phyloP scores from a whole-genome alignment of 2,329 filamentous ascomycete species.

The Thelonectria olida region DNA sequence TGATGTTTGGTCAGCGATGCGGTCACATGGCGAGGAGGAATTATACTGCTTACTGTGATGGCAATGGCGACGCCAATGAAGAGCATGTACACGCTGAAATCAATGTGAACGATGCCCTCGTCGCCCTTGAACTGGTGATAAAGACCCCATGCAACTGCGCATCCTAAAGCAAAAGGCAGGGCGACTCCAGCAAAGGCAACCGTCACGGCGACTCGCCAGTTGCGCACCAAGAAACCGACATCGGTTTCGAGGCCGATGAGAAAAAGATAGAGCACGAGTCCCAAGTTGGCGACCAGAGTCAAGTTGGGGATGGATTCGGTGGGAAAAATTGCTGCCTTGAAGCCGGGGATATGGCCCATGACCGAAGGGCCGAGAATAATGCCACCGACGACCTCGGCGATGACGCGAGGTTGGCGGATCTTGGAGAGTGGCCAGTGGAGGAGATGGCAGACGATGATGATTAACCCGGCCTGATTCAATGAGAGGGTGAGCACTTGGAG shows the following conservation, averaged over 20 bases:
- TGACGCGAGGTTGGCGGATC: slow-evolving; percentile 81
- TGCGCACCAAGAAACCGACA: slow-evolving; percentile 72
- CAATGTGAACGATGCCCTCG: slow-evolving; percentile 49
- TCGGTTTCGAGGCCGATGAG: slow-evolving; percentile 89
- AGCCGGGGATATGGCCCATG: slow-evolving; percentile 82
- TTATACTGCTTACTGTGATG: slow-evolving; percentile 65
- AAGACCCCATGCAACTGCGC: slow-evolving; percentile 81
- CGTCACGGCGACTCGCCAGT: slow-evolving; percentile 82
- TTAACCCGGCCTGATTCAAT: slow-evolving; percentile 3
- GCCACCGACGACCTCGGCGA: slow-evolving; percentile 80
- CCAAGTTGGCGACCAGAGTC: slow-evolving; percentile 79
- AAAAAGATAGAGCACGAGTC: slow-evolving; percentile 85
- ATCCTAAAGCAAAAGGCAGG: slow-evolving; percentile 83
- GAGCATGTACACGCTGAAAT: slow-evolving; percentile 63
- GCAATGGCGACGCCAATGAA: slow-evolving; percentile 93
- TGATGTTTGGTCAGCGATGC: not conserved
- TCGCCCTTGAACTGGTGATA: slow-evolving; percentile 74
- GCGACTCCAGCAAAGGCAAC: slow-evolving; percentile 82
- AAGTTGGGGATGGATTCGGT: slow-evolving; percentile 76
- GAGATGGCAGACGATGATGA: slow-evolving; percentile 25
- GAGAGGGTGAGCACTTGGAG: slow-evolving; percentile 29
- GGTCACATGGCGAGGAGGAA: not conserved
- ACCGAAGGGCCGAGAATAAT: not conserved
- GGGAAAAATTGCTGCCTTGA: slow-evolving; percentile 80
- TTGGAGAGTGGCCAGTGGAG: slow-evolving; percentile 79